Evolutionary conservation across 2,329 filamentous ascomycete genomes (phyloP).

Genomic region (Escovopsis weberi): DNA sequence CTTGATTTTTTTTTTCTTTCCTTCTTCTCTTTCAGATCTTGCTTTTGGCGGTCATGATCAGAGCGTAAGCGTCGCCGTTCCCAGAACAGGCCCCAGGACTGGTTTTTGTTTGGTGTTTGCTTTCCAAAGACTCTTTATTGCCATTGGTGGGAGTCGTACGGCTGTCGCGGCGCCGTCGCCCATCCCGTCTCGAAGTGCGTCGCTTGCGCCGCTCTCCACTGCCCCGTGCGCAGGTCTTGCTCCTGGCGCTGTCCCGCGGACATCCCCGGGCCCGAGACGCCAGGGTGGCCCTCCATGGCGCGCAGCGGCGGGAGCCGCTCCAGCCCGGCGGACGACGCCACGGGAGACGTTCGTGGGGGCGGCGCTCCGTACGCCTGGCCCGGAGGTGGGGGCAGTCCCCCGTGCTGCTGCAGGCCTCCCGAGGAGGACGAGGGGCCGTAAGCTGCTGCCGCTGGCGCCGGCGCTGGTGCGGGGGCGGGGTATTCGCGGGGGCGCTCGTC

Average conservation of each 20-base stretch:
- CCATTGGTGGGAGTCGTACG: conserved; percentile 9
- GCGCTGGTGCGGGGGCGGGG: too few species aligned
- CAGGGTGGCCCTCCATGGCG: conserved; percentile 26
- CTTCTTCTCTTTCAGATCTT: too few species aligned
- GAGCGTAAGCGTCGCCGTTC: conserved; percentile 1
- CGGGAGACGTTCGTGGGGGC: conserved; percentile 24
- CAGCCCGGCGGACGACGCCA: conserved; percentile 21
- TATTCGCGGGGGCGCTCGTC: conserved; percentile 33
- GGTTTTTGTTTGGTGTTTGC: too few species aligned
- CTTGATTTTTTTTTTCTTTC: too few species aligned
- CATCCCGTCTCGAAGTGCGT: conserved; percentile 21
- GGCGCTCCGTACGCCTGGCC: conserved; percentile 21
- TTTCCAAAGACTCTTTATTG: too few species aligned
- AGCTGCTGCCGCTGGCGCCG: too few species aligned
- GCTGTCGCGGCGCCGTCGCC: conserved; percentile 18
- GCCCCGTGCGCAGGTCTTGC: conserved; percentile 21
- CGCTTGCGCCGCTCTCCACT: conserved; percentile 20
- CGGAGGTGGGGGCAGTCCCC: conserved; percentile 27
- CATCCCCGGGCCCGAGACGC: conserved; percentile 9
- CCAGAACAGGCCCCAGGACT: neutral
- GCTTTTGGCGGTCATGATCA: too few species aligned
- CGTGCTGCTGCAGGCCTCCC: conserved; percentile 18
- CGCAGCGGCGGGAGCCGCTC: conserved; percentile 35
- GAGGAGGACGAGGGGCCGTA: too few species aligned
- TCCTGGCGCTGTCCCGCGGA: conserved; percentile 17